Conservation (phyloP, 1,284 basidiomycete genomes). For the Entoloma clypeatum region DNA sequence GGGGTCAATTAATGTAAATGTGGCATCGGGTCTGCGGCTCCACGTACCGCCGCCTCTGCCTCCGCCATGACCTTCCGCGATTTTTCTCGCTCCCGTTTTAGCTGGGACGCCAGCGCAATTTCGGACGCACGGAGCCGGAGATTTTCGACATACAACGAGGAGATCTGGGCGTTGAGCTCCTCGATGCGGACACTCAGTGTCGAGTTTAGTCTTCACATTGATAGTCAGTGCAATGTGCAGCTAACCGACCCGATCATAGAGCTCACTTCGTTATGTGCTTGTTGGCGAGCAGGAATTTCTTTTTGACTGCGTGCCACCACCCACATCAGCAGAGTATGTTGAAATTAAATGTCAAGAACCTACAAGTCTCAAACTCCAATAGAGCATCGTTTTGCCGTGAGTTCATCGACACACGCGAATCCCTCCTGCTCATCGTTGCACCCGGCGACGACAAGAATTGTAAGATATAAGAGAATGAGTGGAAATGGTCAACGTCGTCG, state of each 20-base stretch:
- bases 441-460: constrained; percentile 29
- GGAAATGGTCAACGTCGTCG: constrained; percentile 12
- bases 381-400: constrained; percentile 72
- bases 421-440: constrained; percentile 72
- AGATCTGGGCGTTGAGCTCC: constrained; percentile 77
- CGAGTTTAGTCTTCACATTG: constrained; percentile 63
- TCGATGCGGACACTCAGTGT: constrained; percentile 78
- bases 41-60: constrained; percentile 68
- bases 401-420: constrained; percentile 67
- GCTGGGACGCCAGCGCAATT: constrained; percentile 66
- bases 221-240: constrained; percentile 8
- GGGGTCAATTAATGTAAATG: constrained; percentile 13
- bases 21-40: constrained; percentile 7
- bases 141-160: constrained; percentile 75
- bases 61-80: constrained; percentile 66
- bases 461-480: constrained; percentile 14
- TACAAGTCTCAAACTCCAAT: constrained; percentile 79
- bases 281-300: constrained; percentile 84
- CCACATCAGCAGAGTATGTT: constrained; percentile 21
- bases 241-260: constrained; percentile 4
- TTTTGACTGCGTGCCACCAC: constrained; percentile 65
- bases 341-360: constrained; percentile 29
- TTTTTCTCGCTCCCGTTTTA: constrained; percentile 75
- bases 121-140: constrained; percentile 74
- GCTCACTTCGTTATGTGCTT: constrained; percentile 83